Evolutionary conservation across 2,329 filamentous ascomycete species (phyloP), one percentile per base, ranked within the genome.

Genomic region (Bertia moriformis): DNA sequence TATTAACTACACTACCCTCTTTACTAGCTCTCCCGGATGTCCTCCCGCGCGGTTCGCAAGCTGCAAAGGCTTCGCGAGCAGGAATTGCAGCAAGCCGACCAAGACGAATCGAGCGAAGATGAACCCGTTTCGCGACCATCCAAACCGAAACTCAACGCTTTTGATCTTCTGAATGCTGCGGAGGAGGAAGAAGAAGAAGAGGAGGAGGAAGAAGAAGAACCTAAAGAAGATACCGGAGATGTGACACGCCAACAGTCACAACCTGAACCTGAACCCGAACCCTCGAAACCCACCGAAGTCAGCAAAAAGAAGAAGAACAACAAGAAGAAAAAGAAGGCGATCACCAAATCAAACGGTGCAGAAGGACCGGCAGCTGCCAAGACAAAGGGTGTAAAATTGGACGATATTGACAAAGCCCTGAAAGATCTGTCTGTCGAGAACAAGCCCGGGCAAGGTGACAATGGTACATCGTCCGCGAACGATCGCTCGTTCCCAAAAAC

Each of bases 321-420:
- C 50, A 78, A 73, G 52, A 72, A 73, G 55, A 69, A 63, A 48
- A 68, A 66, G 46, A 66, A 63, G 47, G 54, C 48, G 35, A 52
- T 50, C 37, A 48, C 54, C 14, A 57, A 61, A 33, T 54, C 54
- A 40, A 29, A 49, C 10, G 41, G 48, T 17, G 44, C 32, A 4
- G 49, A 48, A n/a, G 49, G 55, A 14, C 27, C 49, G 3, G 41
- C 41, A 17, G 49, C 52, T 38, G 19, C 32, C 7, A 41, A 13
- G 35, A 14, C 27, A 18, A 29, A 29, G 14, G 13, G 3, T 24
- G 14, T 10, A 5, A n/a, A 18, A 19, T 5, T 40, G 51, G 77
- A 83, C 46, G 78, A 83, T 45, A 81, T 83, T 38, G 78, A 84
- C 51, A 61, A 62, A 40, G 78, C 77, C 2, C 55, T 83, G 19